Evolutionary conservation across 257 asterid genomes (phyloP).

Genomic region (Plantago elongata): DNA sequence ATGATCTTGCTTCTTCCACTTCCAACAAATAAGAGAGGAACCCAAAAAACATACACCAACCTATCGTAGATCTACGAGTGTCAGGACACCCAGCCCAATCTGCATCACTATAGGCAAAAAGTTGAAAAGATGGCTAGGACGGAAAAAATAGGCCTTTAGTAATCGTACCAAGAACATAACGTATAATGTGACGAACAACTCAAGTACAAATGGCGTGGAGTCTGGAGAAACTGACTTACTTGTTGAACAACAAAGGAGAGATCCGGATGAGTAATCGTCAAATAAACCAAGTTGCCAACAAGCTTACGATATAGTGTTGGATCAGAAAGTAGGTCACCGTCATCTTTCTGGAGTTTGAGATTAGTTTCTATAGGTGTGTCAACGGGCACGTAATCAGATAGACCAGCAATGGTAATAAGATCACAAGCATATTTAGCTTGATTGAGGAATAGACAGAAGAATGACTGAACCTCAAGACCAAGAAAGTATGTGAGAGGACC

Average conservation of each 20-base stretch:
- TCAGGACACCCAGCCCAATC: background rate
- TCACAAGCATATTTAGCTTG: background rate
- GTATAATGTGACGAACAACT: background rate
- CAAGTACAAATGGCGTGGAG: background rate
- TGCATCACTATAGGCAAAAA: background rate
- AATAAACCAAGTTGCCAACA: background rate
- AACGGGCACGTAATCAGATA: background rate
- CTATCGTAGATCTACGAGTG: background rate
- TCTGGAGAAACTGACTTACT: background rate
- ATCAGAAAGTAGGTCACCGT: background rate
- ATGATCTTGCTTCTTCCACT: background rate
- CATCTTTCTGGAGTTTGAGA: background rate
- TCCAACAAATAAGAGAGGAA: background rate
- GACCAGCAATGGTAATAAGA: background rate
- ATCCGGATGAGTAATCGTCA: background rate
- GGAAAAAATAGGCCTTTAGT: background rate
- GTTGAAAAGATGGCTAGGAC: background rate
- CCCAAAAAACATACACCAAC: slow-evolving; percentile 1
- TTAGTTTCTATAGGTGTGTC: background rate
- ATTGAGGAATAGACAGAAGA: background rate
- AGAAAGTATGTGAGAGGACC: background rate
- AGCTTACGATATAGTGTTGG: background rate
- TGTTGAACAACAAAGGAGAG: background rate
- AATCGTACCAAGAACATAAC: background rate
- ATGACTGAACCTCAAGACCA: background rate